Conservation (phyloP, 1,284 basidiomycete species). For the Pseudozyma hubeiensis region DNA sequence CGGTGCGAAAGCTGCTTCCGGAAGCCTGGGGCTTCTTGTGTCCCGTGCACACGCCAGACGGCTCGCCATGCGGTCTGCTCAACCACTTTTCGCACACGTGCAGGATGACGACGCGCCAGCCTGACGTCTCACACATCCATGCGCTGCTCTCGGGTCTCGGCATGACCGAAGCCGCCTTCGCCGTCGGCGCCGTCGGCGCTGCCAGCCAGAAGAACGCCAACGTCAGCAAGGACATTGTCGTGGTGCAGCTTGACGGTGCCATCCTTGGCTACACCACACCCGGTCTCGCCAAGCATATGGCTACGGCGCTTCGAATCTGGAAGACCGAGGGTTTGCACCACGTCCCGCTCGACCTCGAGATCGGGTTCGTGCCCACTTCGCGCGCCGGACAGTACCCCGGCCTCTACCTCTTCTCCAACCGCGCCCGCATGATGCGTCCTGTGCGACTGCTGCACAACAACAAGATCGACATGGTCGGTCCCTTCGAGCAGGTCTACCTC, state of each 20-base stretch:
- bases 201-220: constrained; percentile 72
- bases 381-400: constrained; percentile 97
- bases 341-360: constrained; percentile 93
- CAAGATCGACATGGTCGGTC: constrained; percentile 87
- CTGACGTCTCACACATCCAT: constrained; percentile 83
- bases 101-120: constrained; percentile 84
- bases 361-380: constrained; percentile 89
- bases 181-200: constrained; percentile 32
- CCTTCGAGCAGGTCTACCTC: constrained; percentile 99
- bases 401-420: constrained; percentile 88
- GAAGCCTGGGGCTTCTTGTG: constrained; percentile 99
- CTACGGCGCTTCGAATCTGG: constrained; percentile 86
- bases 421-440: constrained; percentile 96
- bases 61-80: constrained; percentile 94
- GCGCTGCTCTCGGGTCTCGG: constrained; percentile 86
- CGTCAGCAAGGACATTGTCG: constrained; percentile 79
- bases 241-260: constrained; percentile 91
- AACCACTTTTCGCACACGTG: constrained; percentile 97
- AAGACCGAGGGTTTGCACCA: constrained; percentile 86
- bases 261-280: constrained; percentile 95
- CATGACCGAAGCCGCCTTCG: constrained; percentile 83
- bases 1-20: constrained; percentile 94
- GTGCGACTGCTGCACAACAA: constrained; percentile 91
- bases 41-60: constrained; percentile 98
- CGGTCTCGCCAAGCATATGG: constrained; percentile 80